Conservation (phyloP, 768 basidiomycete species). For the Xerocomellus intermedius region DNA sequence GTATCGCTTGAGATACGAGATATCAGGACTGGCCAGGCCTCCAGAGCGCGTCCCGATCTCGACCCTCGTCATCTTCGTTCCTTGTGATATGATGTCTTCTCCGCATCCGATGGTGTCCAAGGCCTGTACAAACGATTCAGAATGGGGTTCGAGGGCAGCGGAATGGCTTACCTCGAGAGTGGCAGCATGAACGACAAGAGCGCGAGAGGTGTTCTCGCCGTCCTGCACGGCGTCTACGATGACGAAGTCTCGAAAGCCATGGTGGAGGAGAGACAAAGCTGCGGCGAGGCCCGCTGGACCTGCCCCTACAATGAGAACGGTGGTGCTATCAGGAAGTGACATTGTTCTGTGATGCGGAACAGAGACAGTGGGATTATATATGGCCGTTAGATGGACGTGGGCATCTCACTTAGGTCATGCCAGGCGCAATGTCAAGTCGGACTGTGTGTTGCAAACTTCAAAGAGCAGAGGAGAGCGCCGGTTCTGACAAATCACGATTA, state of each 20-base stretch:
- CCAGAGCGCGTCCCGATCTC: constrained; percentile 33
- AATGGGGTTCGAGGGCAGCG: neutral
- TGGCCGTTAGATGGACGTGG: neutral
- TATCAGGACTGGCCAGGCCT: constrained; percentile 29
- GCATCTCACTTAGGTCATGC: neutral
- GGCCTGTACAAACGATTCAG: constrained; percentile 24
- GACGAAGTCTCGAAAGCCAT: constrained; percentile 42
- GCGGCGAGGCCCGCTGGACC: constrained; percentile 49
- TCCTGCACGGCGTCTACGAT: constrained; percentile 41
- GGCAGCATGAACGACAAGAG: constrained; percentile 50
- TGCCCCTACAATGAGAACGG: constrained; percentile 50
- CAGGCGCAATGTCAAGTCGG: neutral
- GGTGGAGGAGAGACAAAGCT: constrained; percentile 45
- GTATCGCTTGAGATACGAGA: constrained; percentile 37
- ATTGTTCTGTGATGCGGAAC: neutral
- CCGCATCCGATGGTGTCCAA: constrained; percentile 45
- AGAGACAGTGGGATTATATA: neutral
- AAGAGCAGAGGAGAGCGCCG: too few species aligned
- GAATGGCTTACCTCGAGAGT: constrained; percentile 45
- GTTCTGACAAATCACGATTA: neutral
- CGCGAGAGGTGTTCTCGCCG: constrained; percentile 45
- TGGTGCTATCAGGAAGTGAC: constrained; percentile 37
- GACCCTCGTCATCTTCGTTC: constrained; percentile 30
- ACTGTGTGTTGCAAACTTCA: too few species aligned
- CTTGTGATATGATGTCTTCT: constrained; percentile 38